These are phyloP conservation scores for Medicago truncatula DNA, from an alignment of 306 rosid species.

Conservation along the genomic window DNA sequence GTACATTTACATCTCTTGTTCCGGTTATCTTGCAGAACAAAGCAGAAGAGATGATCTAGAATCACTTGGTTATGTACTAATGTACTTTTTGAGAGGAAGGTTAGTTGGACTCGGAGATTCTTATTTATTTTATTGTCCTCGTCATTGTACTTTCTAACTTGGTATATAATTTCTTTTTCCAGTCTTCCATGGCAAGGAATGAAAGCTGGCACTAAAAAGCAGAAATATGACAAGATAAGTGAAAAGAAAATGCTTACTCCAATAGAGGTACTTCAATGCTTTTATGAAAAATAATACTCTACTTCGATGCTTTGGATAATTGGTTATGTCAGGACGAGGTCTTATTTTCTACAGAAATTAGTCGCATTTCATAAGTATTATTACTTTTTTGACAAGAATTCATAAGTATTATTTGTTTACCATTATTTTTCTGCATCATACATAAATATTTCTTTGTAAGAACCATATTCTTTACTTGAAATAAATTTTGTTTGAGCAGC, in stretches of 20 bases:
- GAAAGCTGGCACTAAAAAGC: conserved; percentile 95
- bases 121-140: conserved; percentile 8
- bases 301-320: conserved; percentile 21
- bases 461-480: background rate
- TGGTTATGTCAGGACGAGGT: background rate
- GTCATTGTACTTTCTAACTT: conserved; percentile 33
- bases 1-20: conserved; percentile 4
- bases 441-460: background rate
- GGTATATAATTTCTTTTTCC: conserved; percentile 37
- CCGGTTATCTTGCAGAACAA: conserved; percentile 72
- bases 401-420: background rate
- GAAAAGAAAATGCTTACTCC: conserved; percentile 98
- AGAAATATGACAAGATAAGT: conserved; percentile 96
- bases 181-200: conserved; percentile 99
- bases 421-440: conserved; percentile 6
- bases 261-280: conserved; percentile 68
- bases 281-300: conserved; percentile 2
- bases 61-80: conserved; percentile 96
- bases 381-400: too few relatives aligned
- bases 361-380: background rate
- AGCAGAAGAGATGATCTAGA: conserved; percentile 99
- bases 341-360: conserved; percentile 14
- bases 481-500: background rate
- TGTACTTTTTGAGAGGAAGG: conserved; percentile 99
- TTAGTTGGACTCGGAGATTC: conserved; percentile 24